Conservation (phyloP, 108 stramenopile species). For the Skeletonema marinoi region DNA sequence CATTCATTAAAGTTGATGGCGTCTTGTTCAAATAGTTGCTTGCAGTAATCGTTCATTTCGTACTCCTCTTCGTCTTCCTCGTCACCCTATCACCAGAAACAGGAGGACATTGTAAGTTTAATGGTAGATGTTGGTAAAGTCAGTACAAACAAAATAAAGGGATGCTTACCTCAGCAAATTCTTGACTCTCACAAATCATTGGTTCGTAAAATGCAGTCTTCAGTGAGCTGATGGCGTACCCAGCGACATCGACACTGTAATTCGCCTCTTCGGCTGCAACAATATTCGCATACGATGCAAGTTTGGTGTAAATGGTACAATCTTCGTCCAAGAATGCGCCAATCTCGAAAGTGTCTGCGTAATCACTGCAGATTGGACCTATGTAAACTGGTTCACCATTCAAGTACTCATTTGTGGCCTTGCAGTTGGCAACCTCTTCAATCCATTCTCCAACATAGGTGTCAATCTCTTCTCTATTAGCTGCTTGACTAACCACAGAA, state of each 20-base stretch:
- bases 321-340: neutral
- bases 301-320: neutral
- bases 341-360: neutral
- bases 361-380: neutral
- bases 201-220: neutral
- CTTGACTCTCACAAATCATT: neutral
- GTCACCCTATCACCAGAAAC: too few relatives aligned
- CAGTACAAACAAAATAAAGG: too few relatives aligned
- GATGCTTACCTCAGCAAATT: neutral
- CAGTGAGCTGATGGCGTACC: neutral
- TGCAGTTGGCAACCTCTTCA: constrained; percentile 1
- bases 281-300: neutral
- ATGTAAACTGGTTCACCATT: neutral
- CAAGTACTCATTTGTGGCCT: neutral
- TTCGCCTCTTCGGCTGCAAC: neutral
- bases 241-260: neutral
- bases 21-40: neutral
- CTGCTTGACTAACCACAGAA: neutral
- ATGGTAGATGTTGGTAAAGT: too few relatives aligned
- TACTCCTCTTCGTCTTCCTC: neutral
- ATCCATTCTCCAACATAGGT: constrained; percentile 36
- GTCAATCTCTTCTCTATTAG: constrained; percentile 13
- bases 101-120: too few relatives aligned
- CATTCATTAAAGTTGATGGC: neutral
- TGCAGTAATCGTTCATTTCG: neutral